phyloP scores from a whole-genome alignment of 495 filamentous ascomycete species.

The Glonium stellatum region DNA sequence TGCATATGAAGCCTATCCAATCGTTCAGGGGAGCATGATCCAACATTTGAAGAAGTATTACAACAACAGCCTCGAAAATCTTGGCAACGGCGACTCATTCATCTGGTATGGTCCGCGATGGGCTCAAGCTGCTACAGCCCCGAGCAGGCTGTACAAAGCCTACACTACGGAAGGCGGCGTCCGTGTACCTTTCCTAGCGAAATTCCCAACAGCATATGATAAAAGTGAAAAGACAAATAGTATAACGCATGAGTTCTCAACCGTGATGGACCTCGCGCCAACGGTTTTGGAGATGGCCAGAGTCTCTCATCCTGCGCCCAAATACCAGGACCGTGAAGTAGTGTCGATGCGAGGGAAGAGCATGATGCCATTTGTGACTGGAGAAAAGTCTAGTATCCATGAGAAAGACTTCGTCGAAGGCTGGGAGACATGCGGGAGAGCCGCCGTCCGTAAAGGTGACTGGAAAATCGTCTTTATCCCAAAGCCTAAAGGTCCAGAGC shows the following conservation, averaged over 20 bases:
- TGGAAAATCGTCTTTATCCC: conserved; percentile 36
- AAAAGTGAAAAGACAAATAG: conserved; percentile 34
- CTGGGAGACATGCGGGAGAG: conserved; percentile 39
- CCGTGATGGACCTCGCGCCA: conserved; percentile 58
- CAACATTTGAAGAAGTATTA: conserved; percentile 55
- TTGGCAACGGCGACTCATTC: conserved; percentile 54
- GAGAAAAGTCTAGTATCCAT: conserved; percentile 39
- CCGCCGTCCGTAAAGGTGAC: conserved; percentile 30
- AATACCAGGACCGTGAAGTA: conserved; percentile 50
- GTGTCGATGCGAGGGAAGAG: conserved; percentile 52
- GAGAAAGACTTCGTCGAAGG: conserved; percentile 36
- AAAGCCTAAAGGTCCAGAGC: conserved; percentile 32
- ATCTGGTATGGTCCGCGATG: conserved; percentile 61
- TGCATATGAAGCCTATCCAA: conserved; percentile 53
- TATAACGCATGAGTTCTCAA: conserved; percentile 53
- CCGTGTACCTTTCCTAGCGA: conserved; percentile 51
- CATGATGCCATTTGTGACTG: conserved; percentile 40
- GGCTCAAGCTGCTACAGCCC: conserved; percentile 58
- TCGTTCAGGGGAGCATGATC: conserved; percentile 38
- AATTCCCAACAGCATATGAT: conserved; percentile 19
- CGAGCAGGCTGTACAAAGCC: conserved; percentile 55
- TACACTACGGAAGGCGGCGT: conserved; percentile 58
- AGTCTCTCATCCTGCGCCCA: conserved; percentile 50
- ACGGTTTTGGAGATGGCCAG: conserved; percentile 57
- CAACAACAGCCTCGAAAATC: conserved; percentile 55